Percentiles rank a stretch among this genome's conserved stretches.
phyloP scores from a whole-genome alignment of 1,139 yeast species.

The Sugiyamaella pinicola region DNA sequence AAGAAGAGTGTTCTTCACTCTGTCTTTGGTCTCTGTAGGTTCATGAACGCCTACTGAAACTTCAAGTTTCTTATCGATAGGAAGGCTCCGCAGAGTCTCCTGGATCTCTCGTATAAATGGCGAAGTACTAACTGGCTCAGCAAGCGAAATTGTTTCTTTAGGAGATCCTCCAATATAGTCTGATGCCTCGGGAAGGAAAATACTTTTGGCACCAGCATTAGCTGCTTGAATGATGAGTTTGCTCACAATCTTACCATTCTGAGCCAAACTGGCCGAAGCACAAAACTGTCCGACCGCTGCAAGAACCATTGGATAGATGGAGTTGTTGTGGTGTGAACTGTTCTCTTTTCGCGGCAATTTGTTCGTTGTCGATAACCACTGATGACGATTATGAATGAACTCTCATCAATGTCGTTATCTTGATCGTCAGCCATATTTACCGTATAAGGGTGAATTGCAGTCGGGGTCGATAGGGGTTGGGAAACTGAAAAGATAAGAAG shows the following conservation, averaged over 20 bases:
- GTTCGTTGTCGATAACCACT: too few relatives aligned
- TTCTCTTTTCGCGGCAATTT: too few relatives aligned
- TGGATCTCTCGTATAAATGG: conserved; percentile 55
- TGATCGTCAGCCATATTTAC: neutral
- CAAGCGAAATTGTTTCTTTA: conserved; percentile 62
- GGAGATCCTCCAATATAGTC: conserved; percentile 81
- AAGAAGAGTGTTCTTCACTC: conserved; percentile 70
- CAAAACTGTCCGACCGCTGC: conserved; percentile 89
- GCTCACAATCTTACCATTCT: conserved; percentile 62
- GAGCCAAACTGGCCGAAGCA: conserved; percentile 62
- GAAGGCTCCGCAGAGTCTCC: conserved; percentile 47
- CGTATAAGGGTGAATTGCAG: neutral
- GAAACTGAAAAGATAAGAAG: neutral
- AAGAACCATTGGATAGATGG: conserved; percentile 47
- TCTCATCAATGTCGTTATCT: neutral
- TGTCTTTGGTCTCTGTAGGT: conserved; percentile 50
- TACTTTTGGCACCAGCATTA: conserved; percentile 56
- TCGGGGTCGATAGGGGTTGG: neutral
- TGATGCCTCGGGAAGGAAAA: conserved; percentile 91
- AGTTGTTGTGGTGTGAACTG: neutral
- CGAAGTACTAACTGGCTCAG: conserved; percentile 51
- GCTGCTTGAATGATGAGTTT: conserved; percentile 66
- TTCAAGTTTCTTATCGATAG: conserved; percentile 40
- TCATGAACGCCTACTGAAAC: conserved; percentile 83
- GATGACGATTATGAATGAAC: neutral